Evolutionary conservation across 345 rosid genomes (phyloP).

Genomic region (Angophora floribunda): DNA sequence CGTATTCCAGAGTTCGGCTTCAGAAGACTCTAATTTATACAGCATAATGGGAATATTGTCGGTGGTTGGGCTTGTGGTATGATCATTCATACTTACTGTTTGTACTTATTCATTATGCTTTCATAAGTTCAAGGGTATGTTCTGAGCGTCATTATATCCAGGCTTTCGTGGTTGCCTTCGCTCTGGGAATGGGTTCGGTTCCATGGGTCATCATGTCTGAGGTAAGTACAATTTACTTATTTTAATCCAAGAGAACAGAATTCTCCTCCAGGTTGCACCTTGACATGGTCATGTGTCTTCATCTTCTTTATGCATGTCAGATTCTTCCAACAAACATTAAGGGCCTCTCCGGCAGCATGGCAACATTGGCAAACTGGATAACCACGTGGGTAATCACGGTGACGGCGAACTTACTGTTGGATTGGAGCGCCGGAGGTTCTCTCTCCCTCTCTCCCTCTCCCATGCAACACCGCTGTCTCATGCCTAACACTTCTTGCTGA

Average conservation of each 20-base stretch:
- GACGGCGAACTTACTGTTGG: constrained; percentile 32
- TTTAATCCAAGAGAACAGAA: background rate
- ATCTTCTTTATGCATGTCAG: constrained; percentile 14
- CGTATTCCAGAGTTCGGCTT: constrained; percentile 32
- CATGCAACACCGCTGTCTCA: background rate
- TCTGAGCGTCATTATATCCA: constrained; percentile 8
- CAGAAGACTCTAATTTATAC: constrained; percentile 47
- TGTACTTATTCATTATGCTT: background rate
- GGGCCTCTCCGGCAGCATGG: constrained; percentile 35
- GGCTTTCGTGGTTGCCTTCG: constrained; percentile 66
- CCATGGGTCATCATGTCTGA: constrained; percentile 98
- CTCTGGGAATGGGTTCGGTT: constrained; percentile 89
- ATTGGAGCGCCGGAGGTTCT: constrained; percentile 35
- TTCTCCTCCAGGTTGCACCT: background rate
- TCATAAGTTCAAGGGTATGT: background rate
- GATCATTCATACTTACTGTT: background rate
- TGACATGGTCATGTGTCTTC: background rate
- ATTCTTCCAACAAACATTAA: constrained; percentile 50
- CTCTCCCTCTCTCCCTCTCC: background rate
- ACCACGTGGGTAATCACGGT: constrained; percentile 14
- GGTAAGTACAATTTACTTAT: constrained; percentile 25
- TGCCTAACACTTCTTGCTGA: background rate
- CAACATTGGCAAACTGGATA: constrained; percentile 30
- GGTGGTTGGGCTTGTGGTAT: constrained; percentile 86
- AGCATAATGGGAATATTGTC: constrained; percentile 58